Percentiles rank a stretch among this genome's conserved stretches.
Conservation (phyloP, 495 filamentous ascomycete genomes). For the Neurospora tetraspora region DNA sequence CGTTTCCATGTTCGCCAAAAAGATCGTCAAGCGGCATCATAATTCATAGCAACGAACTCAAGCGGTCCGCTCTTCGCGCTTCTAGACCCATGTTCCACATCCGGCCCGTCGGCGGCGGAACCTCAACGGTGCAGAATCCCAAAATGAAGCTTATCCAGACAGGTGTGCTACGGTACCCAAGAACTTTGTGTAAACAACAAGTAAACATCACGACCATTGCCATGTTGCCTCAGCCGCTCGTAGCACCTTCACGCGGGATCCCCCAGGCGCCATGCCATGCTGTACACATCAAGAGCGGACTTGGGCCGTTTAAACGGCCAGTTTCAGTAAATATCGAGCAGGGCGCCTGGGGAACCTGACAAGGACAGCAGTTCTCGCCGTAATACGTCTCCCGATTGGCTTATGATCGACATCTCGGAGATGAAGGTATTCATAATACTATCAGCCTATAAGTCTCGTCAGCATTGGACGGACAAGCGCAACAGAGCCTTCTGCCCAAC, state of each 20-base stretch:
- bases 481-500: background rate
- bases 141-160: background rate
- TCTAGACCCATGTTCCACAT: background rate
- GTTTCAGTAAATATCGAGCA: background rate
- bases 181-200: background rate
- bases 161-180: background rate
- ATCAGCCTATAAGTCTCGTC: background rate
- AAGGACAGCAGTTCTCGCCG: background rate
- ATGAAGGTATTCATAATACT: background rate
- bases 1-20: background rate
- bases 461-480: background rate
- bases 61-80: background rate
- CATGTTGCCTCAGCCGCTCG: background rate
- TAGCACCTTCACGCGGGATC: background rate
- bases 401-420: background rate
- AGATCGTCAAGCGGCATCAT: background rate
- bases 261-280: background rate
- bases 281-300: background rate
- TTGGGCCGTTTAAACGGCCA: background rate
- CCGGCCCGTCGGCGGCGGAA: background rate
- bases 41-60: background rate
- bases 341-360: background rate
- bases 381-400: background rate
- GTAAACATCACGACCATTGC: background rate
- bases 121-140: background rate